Conservation (phyloP, 192 early-diverging fungal species). For the Linnemannia schmuckeri region DNA sequence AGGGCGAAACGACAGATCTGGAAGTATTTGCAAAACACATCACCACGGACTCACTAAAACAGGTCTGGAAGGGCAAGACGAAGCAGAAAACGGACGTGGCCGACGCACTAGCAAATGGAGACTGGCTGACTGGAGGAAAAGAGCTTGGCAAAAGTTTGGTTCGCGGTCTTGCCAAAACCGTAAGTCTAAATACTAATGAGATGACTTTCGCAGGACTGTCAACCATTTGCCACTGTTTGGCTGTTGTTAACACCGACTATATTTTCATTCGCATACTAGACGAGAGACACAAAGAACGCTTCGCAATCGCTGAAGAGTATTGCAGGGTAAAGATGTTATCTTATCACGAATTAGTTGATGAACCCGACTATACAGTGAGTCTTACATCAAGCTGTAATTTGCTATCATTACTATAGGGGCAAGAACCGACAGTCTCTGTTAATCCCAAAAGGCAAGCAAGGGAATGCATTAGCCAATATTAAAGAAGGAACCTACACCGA, state of each 20-base stretch:
- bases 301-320: conserved; percentile 46
- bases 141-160: conserved; percentile 59
- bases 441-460: conserved; percentile 33
- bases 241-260: neutral
- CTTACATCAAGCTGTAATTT: neutral
- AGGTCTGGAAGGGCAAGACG: conserved; percentile 61
- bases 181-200: neutral
- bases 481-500: conserved; percentile 39
- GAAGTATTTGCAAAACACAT: conserved; percentile 62
- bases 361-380: no score
- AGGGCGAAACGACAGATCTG: conserved; percentile 58
- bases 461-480: conserved; percentile 3
- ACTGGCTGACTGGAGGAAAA: conserved; percentile 62
- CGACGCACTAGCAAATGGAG: conserved; percentile 48
- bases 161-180: conserved; percentile 50
- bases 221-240: neutral
- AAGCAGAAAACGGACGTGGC: conserved; percentile 59
- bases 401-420: conserved; percentile 6
- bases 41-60: conserved; percentile 56
- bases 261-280: conserved; percentile 10
- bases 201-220: neutral
- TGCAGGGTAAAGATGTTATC: conserved; percentile 17
- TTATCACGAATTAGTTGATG: neutral
- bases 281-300: conserved; percentile 43
- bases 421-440: conserved; percentile 44